Evolutionary conservation across 208 protist genomes (phyloP).

Genomic region (Herpetomonas samuelpessoai): DNA sequence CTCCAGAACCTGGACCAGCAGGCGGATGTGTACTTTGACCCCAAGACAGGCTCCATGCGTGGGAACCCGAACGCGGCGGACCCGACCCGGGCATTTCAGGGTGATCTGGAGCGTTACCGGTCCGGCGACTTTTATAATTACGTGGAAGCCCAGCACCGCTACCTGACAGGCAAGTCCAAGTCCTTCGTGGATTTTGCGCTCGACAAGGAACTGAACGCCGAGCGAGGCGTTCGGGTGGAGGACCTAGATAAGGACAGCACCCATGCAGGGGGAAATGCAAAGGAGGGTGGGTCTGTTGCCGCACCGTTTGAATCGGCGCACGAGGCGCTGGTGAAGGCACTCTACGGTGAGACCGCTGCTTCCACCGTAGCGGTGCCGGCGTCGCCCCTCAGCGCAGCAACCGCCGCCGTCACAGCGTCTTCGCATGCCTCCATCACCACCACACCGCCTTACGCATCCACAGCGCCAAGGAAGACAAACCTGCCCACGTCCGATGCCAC

Average conservation of each 20-base stretch:
- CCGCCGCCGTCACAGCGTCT: too few species aligned
- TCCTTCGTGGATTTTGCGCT: constrained; percentile 86
- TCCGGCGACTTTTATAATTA: constrained; percentile 76
- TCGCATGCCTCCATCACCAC: too few species aligned
- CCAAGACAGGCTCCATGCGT: constrained; percentile 85
- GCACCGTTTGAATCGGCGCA: constrained; percentile 22
- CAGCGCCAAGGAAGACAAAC: not conserved
- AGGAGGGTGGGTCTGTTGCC: not conserved
- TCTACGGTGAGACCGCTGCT: constrained; percentile 42
- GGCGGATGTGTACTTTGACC: constrained; percentile 70
- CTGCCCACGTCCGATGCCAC: not conserved
- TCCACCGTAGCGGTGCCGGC: constrained; percentile 12
- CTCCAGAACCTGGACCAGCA: constrained; percentile 74
- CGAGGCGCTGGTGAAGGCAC: constrained; percentile 41
- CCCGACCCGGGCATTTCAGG: constrained; percentile 60
- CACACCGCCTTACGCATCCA: not conserved
- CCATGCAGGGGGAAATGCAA: constrained; percentile 2
- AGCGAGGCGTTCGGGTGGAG: constrained; percentile 3
- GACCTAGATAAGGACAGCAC: constrained; percentile 8
- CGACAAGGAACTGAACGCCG: constrained; percentile 44
- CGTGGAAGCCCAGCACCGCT: constrained; percentile 77
- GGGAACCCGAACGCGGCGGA: constrained; percentile 80
- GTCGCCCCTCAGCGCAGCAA: constrained; percentile 8
- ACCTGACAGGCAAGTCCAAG: constrained; percentile 68
- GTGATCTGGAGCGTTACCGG: constrained; percentile 74